phyloP scores from a whole-genome alignment of 495 filamentous ascomycete genomes.

The Apodospora peruviana region DNA sequence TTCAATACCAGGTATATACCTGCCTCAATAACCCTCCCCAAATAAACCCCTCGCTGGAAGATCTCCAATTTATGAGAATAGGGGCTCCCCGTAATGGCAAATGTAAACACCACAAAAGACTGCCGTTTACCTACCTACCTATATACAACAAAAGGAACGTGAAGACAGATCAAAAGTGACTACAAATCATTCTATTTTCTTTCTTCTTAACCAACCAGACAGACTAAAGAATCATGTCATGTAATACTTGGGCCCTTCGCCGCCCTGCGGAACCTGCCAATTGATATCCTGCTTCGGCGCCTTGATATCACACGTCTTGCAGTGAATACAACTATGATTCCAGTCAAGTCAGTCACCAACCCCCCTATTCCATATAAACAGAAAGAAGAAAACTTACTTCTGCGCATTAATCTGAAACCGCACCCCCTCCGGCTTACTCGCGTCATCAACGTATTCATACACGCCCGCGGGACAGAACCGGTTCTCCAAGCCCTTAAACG shows the following conservation, averaged over 20 bases:
- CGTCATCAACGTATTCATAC: slow-evolving; percentile 96
- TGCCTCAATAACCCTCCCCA: no score
- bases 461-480: slow-evolving; percentile 99
- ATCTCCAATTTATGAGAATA: no score
- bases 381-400: slow-evolving; percentile 60
- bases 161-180: no score
- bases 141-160: no score
- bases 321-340: slow-evolving; percentile 80
- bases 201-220: no score
- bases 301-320: slow-evolving; percentile 99
- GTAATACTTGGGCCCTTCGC: slow-evolving; percentile 94
- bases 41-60: no score
- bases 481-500: slow-evolving; percentile 90
- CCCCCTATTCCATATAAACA: not conserved
- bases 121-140: no score
- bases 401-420: slow-evolving; percentile 97
- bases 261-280: slow-evolving; percentile 92
- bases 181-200: no score
- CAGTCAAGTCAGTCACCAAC: slow-evolving; percentile 5
- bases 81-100: no score
- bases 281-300: slow-evolving; percentile 94
- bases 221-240: no score
- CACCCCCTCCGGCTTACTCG: slow-evolving; percentile 72
- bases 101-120: no score
- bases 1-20: no score